Percentiles rank a stretch among this genome's conserved stretches.
phyloP scores from a whole-genome alignment of 257 asterid genomes.

The Fraxinus americana region DNA sequence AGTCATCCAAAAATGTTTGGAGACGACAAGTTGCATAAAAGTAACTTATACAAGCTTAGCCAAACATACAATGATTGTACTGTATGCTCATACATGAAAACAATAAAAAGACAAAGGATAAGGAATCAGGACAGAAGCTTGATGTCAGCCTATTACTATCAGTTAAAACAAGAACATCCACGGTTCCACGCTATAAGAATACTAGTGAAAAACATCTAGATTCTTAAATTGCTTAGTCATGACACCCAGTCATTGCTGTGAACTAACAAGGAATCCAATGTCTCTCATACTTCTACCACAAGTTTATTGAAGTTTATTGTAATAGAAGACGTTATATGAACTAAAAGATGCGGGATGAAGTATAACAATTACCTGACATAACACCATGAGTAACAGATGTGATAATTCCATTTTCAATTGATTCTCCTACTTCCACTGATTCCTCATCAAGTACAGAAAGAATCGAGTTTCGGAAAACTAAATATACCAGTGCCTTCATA shows the following conservation, averaged over 20 bases:
- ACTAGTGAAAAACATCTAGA: background rate
- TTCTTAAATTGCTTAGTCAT: background rate
- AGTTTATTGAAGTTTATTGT: background rate
- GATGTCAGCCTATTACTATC: background rate
- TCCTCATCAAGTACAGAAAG: constrained; percentile 65
- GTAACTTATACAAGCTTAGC: too few relatives aligned
- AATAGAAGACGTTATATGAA: background rate
- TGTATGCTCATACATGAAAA: background rate
- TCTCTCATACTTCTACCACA: background rate
- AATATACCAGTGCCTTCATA: constrained; percentile 71
- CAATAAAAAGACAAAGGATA: background rate
- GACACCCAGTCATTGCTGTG: background rate
- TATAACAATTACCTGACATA: constrained; percentile 57
- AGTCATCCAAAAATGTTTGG: too few relatives aligned
- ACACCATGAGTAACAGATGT: constrained; percentile 81
- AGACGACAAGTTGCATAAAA: too few relatives aligned
- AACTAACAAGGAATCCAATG: background rate
- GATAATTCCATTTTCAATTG: constrained; percentile 57
- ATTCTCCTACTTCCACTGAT: constrained; percentile 41
- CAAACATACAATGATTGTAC: too few relatives aligned
- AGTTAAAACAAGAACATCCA: background rate
- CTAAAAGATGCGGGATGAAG: background rate
- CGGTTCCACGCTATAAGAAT: background rate
- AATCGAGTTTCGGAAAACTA: constrained; percentile 73
- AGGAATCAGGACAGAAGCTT: background rate